Conservation (phyloP, 148 eudicot species). For the Camellia lanceoleosa region DNA sequence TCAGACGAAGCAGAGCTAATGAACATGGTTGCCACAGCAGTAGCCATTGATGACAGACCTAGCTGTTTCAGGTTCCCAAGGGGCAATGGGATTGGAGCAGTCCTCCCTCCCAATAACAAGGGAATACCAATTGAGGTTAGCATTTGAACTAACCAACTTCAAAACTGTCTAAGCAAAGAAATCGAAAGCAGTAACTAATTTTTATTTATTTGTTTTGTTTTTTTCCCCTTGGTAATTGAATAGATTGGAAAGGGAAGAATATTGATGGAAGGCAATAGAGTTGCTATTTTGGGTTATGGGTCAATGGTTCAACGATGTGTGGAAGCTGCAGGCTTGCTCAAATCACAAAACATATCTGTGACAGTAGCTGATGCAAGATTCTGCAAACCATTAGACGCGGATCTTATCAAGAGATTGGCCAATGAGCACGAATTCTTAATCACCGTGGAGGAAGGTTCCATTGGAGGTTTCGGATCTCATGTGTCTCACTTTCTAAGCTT, state of each 20-base stretch:
- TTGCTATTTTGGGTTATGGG: slow-evolving; percentile 33
- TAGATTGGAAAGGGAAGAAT: slow-evolving; percentile 35
- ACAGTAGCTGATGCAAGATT: slow-evolving; percentile 39
- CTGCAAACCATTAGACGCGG: slow-evolving; percentile 33
- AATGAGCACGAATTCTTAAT: slow-evolving; percentile 27
- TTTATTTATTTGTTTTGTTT: too few species aligned
- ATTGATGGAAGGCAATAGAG: slow-evolving; percentile 25
- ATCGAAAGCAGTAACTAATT: too few species aligned
- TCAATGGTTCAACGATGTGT: slow-evolving; percentile 27
- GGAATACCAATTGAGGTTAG: slow-evolving; percentile 32
- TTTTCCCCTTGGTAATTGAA: neutral
- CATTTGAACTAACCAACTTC: neutral
- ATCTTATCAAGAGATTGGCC: slow-evolving; percentile 22
- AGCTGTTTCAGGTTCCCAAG: slow-evolving; percentile 35
- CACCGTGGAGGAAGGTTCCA: slow-evolving; percentile 32
- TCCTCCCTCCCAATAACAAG: slow-evolving; percentile 25
- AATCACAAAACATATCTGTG: slow-evolving; percentile 6
- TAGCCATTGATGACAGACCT: slow-evolving; percentile 31
- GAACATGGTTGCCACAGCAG: slow-evolving; percentile 36
- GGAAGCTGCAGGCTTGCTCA: slow-evolving; percentile 18
- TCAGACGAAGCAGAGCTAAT: slow-evolving; percentile 30
- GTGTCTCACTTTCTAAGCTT: slow-evolving; percentile 30
- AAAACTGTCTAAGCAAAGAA: neutral
- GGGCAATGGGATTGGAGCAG: slow-evolving; percentile 30
- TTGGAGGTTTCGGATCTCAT: slow-evolving; percentile 34